Evolutionary conservation across 225 moss, liverwort and hornwort species (phyloP), one percentile per base, ranked within the genome.

Genomic region (Ulota crispa): DNA sequence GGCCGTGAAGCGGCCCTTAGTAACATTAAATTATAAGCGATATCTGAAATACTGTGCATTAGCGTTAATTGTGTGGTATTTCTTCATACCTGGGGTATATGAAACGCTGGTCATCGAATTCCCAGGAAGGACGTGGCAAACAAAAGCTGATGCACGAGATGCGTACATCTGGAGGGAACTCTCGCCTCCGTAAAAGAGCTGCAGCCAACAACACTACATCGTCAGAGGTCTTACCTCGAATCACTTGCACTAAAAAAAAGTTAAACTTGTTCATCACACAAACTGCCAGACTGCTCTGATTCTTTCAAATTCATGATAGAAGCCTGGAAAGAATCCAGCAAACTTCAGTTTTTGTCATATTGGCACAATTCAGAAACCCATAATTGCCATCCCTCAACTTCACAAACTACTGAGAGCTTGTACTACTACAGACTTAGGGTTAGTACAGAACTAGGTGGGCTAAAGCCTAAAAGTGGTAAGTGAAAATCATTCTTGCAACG

Each of bases 81-180:
- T n/a, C 79, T 32, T 1, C 42, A n/a, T 82, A 96, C 96, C 96
- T 90, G 94, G 90, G 39, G 96, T 96, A 20, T 78, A 81, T 24
- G 68, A 41, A 18, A 86, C 83, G 23, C 64, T 34, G 19, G 78
- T 87, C 65, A 86, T 80, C 32, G 92, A 79, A 75, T 93, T 96
- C 4, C 74, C 73, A 6, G 93, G 93, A 60, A 90, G 90, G 68
- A 92, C 85, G 37, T 78, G 86, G 69, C 96, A 96, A 20, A 92
- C 84, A 39, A 91, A 96, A 14, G 36, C 42, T 1, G 91, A 88
- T 52, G 96, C 94, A 32, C 87, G 82, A 6, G 64, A 61, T 64
- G 87, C 77, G 79, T 82, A 94, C 18, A 15, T 65, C 69, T 77
- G 20, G 16, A 96, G 85, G 6, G 83, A 81, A 45, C 32, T 36